Evolutionary conservation across 2,329 filamentous ascomycete genomes (phyloP).

Genomic region (Penicillium sp.): DNA sequence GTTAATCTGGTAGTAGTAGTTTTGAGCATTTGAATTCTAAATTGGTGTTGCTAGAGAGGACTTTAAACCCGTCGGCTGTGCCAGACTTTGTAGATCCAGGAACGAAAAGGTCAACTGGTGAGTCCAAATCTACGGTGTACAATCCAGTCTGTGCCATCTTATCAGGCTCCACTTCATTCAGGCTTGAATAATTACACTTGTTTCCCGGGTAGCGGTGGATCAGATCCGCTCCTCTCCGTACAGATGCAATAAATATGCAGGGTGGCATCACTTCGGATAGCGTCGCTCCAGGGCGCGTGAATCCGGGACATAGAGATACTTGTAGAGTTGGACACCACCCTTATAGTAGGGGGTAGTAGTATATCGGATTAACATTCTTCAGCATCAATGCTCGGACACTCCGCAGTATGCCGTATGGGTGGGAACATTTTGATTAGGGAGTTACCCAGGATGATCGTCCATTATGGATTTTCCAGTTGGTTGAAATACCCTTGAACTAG

Average conservation of each 20-base stretch:
- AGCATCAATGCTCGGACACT: neutral
- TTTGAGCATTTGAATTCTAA: neutral
- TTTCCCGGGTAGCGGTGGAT: neutral
- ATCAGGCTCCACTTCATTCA: neutral
- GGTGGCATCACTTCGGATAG: neutral
- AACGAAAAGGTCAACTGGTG: neutral
- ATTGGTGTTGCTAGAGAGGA: neutral
- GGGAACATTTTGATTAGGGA: neutral
- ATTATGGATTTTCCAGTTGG: neutral
- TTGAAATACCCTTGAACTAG: neutral
- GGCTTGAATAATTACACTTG: neutral
- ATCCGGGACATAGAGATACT: neutral
- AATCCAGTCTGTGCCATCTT: neutral
- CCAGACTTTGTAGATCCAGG: neutral
- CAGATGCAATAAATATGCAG: neutral
- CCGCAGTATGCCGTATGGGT: neutral
- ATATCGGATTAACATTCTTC: neutral
- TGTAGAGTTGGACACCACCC: neutral
- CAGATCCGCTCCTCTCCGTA: neutral
- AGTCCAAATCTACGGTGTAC: slow-evolving; percentile 1
- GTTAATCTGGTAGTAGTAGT: neutral
- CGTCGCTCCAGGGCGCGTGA: neutral
- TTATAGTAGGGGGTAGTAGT: neutral
- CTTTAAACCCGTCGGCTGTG: neutral
- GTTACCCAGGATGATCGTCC: neutral